Conservation (phyloP, 768 basidiomycete species). For the Pleurotus platypus region DNA sequence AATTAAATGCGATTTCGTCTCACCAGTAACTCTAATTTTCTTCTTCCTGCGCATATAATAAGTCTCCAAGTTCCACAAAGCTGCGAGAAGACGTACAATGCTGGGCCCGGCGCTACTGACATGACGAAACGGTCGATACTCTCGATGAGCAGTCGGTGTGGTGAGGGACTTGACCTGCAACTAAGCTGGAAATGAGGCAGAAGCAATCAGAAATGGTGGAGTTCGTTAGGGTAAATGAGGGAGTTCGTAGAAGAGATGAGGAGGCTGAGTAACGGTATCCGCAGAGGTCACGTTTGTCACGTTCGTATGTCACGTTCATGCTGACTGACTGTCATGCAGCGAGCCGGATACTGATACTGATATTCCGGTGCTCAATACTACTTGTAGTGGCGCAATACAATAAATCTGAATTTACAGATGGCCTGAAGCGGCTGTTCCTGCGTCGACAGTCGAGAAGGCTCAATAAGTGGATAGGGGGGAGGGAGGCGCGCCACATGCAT, state of each 20-base stretch:
- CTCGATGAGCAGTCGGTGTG: neutral
- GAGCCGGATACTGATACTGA: neutral
- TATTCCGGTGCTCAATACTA: neutral
- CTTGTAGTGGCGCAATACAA: too few species aligned
- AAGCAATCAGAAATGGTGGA: too few species aligned
- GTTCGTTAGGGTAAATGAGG: neutral
- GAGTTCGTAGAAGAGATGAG: neutral
- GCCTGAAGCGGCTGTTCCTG: too few species aligned
- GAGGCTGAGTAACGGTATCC: constrained; percentile 1
- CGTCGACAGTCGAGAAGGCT: too few species aligned
- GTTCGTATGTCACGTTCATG: neutral
- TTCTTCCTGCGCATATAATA: constrained; percentile 39
- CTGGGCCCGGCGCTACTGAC: constrained; percentile 41
- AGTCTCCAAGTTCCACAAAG: constrained; percentile 1
- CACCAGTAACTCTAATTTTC: constrained; percentile 80
- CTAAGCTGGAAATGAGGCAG: too few species aligned
- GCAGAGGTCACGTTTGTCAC: neutral
- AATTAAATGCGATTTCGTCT: neutral
- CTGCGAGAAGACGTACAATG: constrained; percentile 31
- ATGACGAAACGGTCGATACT: constrained; percentile 21
- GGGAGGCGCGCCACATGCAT: too few species aligned
- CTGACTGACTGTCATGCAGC: neutral
- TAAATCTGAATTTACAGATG: constrained; percentile 1
- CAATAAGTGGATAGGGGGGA: too few species aligned
- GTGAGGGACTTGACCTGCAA: constrained; percentile 1